Percentiles rank a stretch among this genome's conserved stretches.
These are phyloP conservation scores for Malassezia nana DNA, from an alignment of 1,284 basidiomycete genomes.

Conservation along the genomic window DNA sequence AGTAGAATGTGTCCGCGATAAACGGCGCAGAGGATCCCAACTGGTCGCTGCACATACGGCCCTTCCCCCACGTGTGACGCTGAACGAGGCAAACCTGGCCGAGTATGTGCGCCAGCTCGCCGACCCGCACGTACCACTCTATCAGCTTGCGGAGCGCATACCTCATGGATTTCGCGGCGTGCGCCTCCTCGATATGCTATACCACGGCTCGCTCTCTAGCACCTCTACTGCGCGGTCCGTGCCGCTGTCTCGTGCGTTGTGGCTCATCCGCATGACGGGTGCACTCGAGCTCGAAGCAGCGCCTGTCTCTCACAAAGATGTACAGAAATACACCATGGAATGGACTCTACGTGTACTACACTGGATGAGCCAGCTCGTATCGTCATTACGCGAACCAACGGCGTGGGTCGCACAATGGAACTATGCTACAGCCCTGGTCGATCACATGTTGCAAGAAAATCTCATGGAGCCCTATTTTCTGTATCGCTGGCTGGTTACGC, in stretches of 20 bases:
- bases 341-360: conserved; percentile 76
- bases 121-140: conserved; percentile 73
- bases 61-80: conserved; percentile 59
- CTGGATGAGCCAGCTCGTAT: conserved; percentile 56
- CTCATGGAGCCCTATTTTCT: conserved; percentile 73
- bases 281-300: conserved; percentile 61
- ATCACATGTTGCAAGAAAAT: conserved; percentile 67
- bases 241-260: conserved; percentile 74
- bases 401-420: conserved; percentile 57
- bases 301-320: background rate
- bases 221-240: conserved; percentile 51
- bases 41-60: conserved; percentile 18
- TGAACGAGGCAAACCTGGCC: conserved; percentile 76
- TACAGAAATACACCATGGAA: conserved; percentile 62
- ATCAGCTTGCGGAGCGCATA: conserved; percentile 74
- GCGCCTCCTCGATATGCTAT: conserved; percentile 78
- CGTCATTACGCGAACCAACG: conserved; percentile 53
- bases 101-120: conserved; percentile 86
- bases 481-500: conserved; percentile 71
- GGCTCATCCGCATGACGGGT: conserved; percentile 91
- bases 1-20: conserved; percentile 25
- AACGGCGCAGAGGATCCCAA: conserved; percentile 17
- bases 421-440: conserved; percentile 59
- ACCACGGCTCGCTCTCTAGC: conserved; percentile 49
- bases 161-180: conserved; percentile 87